Conservation (phyloP, 2,329 filamentous ascomycete species). For the Fusarium goolgardi region DNA sequence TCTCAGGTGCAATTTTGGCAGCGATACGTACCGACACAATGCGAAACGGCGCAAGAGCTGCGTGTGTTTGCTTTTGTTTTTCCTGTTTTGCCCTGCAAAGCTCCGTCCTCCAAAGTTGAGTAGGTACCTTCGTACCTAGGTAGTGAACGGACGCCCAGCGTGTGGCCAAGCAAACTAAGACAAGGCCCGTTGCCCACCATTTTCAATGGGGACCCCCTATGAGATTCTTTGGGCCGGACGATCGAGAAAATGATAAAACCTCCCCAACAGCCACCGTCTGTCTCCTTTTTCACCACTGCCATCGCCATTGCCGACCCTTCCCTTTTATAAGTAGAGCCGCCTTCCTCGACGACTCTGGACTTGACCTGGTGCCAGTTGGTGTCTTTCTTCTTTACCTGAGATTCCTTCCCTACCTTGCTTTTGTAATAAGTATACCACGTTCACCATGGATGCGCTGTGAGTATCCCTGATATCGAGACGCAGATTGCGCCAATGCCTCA, state of each 20-base stretch:
- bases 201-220: conserved; percentile 32
- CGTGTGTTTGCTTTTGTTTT: conserved; percentile 15
- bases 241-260: conserved; percentile 49
- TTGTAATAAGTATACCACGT: conserved; percentile 18
- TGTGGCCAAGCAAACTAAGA: conserved; percentile 14
- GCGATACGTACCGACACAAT: conserved; percentile 25
- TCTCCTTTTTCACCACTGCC: conserved; percentile 43
- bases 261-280: conserved; percentile 46
- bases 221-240: conserved; percentile 39
- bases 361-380: conserved; percentile 39
- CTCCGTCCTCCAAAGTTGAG: conserved; percentile 17
- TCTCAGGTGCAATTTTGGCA: conserved; percentile 19
- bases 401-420: conserved; percentile 18
- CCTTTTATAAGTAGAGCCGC: conserved; percentile 31
- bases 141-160: conserved; percentile 17
- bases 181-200: conserved; percentile 35
- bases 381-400: conserved; percentile 16
- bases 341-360: conserved; percentile 39
- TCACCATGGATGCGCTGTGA: conserved; percentile 46
- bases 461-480: conserved; percentile 35
- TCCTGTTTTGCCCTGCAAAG: not conserved
- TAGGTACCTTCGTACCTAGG: not conserved
- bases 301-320: conserved; percentile 40
- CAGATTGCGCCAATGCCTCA: conserved; percentile 23
- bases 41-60: conserved; percentile 13